These are phyloP conservation scores for Aspergillus jensenii DNA, from an alignment of 2,329 filamentous ascomycete species.

Conservation along the genomic window DNA sequence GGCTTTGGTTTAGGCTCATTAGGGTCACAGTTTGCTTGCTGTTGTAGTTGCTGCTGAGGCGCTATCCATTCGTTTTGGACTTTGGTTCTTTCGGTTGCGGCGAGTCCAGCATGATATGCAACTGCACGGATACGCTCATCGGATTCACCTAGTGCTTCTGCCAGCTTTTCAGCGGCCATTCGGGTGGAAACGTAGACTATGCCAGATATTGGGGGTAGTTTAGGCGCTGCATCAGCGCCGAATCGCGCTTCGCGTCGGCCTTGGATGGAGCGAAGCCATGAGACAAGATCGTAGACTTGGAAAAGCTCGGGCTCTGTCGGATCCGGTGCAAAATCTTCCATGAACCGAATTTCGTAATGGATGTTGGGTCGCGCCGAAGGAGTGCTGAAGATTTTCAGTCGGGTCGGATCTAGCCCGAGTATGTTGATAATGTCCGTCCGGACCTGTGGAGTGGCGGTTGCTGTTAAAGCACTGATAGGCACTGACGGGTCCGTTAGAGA, in stretches of 20 bases:
- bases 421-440: slow-evolving; percentile 78
- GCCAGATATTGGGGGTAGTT: slow-evolving; percentile 41
- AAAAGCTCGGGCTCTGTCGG: slow-evolving; percentile 50
- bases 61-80: slow-evolving; percentile 48
- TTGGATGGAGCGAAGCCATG: slow-evolving; percentile 74
- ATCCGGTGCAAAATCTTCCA: slow-evolving; percentile 33
- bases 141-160: slow-evolving; percentile 32
- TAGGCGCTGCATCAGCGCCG: slow-evolving; percentile 18
- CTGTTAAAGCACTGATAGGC: slow-evolving; percentile 88
- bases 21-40: neutral
- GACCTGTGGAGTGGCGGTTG: slow-evolving; percentile 80
- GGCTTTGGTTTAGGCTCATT: slow-evolving; percentile 12
- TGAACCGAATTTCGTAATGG: slow-evolving; percentile 81
- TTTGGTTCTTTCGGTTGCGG: slow-evolving; percentile 67
- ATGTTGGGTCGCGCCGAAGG: slow-evolving; percentile 81
- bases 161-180: slow-evolving; percentile 41
- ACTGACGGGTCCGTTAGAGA: slow-evolving; percentile 70
- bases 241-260: slow-evolving; percentile 62
- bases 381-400: slow-evolving; percentile 74
- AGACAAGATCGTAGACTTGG: slow-evolving; percentile 73
- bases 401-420: slow-evolving; percentile 65
- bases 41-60: slow-evolving; percentile 14
- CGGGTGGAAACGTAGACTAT: slow-evolving; percentile 50
- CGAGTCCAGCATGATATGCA: slow-evolving; percentile 61
- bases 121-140: slow-evolving; percentile 41